phyloP scores from a whole-genome alignment of 2,329 filamentous ascomycete genomes.

The Trichoderma hamatum region DNA sequence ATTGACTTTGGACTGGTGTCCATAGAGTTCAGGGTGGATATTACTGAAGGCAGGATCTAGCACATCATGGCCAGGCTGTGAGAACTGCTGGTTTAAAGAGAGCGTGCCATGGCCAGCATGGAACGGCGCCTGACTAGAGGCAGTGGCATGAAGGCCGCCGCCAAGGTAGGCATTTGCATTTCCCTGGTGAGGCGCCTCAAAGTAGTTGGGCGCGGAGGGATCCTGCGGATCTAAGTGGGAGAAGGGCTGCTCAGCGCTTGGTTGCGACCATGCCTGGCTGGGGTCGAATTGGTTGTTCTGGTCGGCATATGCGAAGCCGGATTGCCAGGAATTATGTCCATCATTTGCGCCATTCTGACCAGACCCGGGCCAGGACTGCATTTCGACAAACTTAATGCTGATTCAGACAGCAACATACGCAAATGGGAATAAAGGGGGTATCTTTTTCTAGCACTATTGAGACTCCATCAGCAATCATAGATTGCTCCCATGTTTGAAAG shows the following conservation, averaged over 20 bases:
- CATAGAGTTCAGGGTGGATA: slow-evolving; percentile 44
- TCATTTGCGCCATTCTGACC: slow-evolving; percentile 43
- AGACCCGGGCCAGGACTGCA: slow-evolving; percentile 47
- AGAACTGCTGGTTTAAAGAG: slow-evolving; percentile 41
- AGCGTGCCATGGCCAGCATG: slow-evolving; percentile 39
- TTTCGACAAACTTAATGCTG: slow-evolving; percentile 36
- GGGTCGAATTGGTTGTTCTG: slow-evolving; percentile 46
- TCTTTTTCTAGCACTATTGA: slow-evolving; percentile 36
- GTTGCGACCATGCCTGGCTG: slow-evolving; percentile 44
- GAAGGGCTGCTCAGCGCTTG: slow-evolving; percentile 41
- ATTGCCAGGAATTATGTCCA: slow-evolving; percentile 42
- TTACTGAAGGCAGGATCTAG: slow-evolving; percentile 44
- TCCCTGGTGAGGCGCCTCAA: slow-evolving; percentile 40
- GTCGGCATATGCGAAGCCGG: slow-evolving; percentile 39
- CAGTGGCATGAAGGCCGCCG: slow-evolving; percentile 37
- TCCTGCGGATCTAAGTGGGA: slow-evolving; percentile 40
- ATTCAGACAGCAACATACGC: slow-evolving; percentile 30
- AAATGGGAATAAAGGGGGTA: slow-evolving; percentile 25
- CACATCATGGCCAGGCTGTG: slow-evolving; percentile 39
- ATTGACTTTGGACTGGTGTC: slow-evolving; percentile 41
- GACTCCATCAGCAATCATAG: slow-evolving; percentile 35
- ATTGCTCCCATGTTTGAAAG: background rate
- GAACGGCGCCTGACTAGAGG: slow-evolving; percentile 37
- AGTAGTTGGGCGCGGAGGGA: slow-evolving; percentile 40
- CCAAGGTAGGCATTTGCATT: slow-evolving; percentile 41